These are phyloP conservation scores for Penicillium ochrochloron DNA, from an alignment of 495 filamentous ascomycete genomes.

Conservation along the genomic window DNA sequence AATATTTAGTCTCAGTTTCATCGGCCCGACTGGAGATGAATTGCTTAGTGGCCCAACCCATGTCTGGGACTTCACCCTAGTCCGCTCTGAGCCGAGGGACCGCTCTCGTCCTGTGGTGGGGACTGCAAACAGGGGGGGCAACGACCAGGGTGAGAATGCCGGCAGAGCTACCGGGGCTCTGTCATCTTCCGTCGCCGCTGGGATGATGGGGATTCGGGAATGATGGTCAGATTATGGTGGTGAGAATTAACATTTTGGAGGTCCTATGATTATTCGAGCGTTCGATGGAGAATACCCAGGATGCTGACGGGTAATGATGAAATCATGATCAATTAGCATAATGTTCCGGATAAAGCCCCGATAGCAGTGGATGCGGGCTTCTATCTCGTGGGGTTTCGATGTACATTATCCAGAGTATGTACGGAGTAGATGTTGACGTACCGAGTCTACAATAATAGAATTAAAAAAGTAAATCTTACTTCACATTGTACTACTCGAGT, in stretches of 20 bases:
- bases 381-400: not conserved
- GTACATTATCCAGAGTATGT: not conserved
- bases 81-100: conserved; percentile 22
- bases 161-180: conserved; percentile 7
- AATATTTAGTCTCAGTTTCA: not conserved
- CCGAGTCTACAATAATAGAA: too few species aligned
- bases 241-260: not conserved
- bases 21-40: conserved; percentile 26
- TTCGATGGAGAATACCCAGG: not conserved
- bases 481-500: not conserved
- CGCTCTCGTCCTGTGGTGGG: conserved; percentile 14
- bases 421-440: not conserved
- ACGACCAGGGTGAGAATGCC: conserved; percentile 5
- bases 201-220: not conserved
- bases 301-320: not conserved
- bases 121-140: conserved; percentile 24
- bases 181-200: conserved; percentile 2
- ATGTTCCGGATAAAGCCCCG: not conserved
- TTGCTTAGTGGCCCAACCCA: conserved; percentile 20
- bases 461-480: not conserved
- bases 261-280: not conserved
- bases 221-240: not conserved
- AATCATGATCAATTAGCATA: not conserved
- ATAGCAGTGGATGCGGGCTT: not conserved
- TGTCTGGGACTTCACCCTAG: conserved; percentile 5